Conservation (phyloP, 257 asterid genomes). For the Solanum bulbocastanum region DNA sequence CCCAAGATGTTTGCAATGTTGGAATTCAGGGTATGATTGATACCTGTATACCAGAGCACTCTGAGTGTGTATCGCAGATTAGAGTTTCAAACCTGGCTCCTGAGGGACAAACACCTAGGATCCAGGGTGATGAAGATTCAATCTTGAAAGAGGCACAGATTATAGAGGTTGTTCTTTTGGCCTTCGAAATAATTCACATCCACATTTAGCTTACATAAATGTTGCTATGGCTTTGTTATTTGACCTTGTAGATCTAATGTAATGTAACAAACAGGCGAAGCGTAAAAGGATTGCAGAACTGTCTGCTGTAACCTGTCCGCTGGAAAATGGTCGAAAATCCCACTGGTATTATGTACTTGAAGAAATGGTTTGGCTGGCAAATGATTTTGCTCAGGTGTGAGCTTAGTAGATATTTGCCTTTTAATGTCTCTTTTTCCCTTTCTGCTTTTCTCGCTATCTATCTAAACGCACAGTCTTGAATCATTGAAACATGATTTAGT, state of each 20-base stretch:
- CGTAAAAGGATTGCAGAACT: conserved; percentile 64
- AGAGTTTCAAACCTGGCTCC: conserved; percentile 27
- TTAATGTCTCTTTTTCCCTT: background rate
- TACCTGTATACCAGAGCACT: conserved; percentile 20
- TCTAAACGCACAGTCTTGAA: background rate
- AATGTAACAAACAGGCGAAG: conserved; percentile 62
- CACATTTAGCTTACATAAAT: background rate
- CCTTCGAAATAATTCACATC: background rate
- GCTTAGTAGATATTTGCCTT: background rate
- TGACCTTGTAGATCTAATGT: conserved; percentile 28
- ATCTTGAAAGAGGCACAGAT: conserved; percentile 76
- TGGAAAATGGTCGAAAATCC: conserved; percentile 37
- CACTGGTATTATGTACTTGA: conserved; percentile 94
- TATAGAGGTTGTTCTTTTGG: conserved; percentile 55
- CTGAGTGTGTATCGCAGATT: conserved; percentile 18
- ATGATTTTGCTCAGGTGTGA: conserved; percentile 96
- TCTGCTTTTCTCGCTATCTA: background rate
- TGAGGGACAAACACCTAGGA: conserved; percentile 25
- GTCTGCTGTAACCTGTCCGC: conserved; percentile 34
- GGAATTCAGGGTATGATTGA: conserved; percentile 19
- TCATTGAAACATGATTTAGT: background rate
- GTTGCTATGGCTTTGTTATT: conserved; percentile 7
- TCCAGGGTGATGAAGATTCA: conserved; percentile 71
- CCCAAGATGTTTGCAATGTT: conserved; percentile 16
- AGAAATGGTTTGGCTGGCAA: conserved; percentile 97